Evolutionary conservation across 1,139 yeast genomes (phyloP), one percentile per base, ranked within the genome.

Genomic region (Ashbya aceris): DNA sequence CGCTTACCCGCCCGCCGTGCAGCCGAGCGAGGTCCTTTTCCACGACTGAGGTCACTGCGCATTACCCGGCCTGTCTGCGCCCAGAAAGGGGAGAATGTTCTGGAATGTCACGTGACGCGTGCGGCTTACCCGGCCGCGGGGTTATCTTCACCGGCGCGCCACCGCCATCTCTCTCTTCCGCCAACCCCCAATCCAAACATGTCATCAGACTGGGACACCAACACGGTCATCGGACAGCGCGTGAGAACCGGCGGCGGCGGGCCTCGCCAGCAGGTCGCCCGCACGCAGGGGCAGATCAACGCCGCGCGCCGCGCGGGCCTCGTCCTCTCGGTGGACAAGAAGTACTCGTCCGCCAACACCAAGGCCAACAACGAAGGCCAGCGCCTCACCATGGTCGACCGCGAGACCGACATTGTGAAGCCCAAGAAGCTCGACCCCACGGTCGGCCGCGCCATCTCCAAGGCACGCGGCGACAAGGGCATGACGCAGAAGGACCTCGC

Each of bases 401-500:
- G 95, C 61, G 80, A 86, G 42, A 95, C 89, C 57, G 96, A 89
- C 58, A 89, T 91, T 48, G 94, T 87, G 44, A 84, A 94, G 34
- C 95, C 95, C 43, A 83, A 89, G 68, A 93, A 87, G 69, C 68
- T 91, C 45, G 95, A 86, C 46, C 70, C 74, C 27, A 68, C 69
- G 46, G 97, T 93, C 32, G 98, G 98, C 55, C 84, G 82, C 62
- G 83, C 93, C 43, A 87, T 91, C 56, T 76, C 79, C 47, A 73
- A 80, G 63, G 96, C 84, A 35, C 82, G 98, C 69, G 83, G 79
- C 59, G 96, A 85, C 50, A 87, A 87, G 75, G 77, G 77, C 57
- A 63, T 87, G 60, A 83, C 96, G 8, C 98, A 91, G 67, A 91
- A 91, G 73, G 98, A 91, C 55, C 74, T 91, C 58, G 98, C 98